Percentiles rank a stretch among this genome's conserved stretches.
These are phyloP conservation scores for Castanea crenata DNA, from an alignment of 306 rosid species.

Conservation along the genomic window DNA sequence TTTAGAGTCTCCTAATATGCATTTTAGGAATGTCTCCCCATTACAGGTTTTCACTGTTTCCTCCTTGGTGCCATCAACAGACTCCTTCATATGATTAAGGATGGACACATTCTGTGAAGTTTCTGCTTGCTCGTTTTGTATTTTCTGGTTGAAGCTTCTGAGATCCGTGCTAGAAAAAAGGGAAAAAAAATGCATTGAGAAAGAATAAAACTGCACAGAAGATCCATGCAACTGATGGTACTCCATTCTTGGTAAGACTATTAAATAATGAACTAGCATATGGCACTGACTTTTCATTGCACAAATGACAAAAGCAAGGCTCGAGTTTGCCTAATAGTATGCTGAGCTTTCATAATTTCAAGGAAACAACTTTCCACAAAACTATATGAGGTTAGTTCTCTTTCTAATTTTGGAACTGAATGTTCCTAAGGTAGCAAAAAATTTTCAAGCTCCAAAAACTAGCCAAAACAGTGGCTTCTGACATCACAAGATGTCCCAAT, in stretches of 20 bases:
- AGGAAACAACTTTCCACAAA: neutral
- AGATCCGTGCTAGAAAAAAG: constrained; percentile 15
- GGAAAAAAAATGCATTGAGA: constrained; percentile 1
- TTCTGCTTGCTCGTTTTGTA: constrained; percentile 12
- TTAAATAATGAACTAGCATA: neutral
- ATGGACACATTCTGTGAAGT: constrained; percentile 8
- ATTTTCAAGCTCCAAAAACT: neutral
- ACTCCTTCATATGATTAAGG: constrained; percentile 6
- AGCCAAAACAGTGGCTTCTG: neutral
- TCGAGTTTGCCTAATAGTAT: neutral
- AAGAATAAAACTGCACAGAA: neutral
- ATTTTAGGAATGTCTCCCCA: constrained; percentile 51
- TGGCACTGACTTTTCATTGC: neutral
- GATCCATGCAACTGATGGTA: neutral
- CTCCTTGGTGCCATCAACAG: constrained; percentile 26
- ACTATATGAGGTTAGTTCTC: neutral
- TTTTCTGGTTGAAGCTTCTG: constrained; percentile 8
- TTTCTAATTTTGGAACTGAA: neutral
- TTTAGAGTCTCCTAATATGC: constrained; percentile 25
- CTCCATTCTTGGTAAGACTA: neutral
- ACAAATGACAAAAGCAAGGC: neutral
- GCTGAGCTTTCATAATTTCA: neutral
- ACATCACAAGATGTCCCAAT: neutral
- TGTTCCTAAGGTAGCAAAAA: neutral
- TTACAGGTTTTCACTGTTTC: constrained; percentile 46